Evolutionary conservation across 2,329 filamentous ascomycete genomes (phyloP), one percentile per base, ranked within the genome.

Genomic region (Esteya vermicola): DNA sequence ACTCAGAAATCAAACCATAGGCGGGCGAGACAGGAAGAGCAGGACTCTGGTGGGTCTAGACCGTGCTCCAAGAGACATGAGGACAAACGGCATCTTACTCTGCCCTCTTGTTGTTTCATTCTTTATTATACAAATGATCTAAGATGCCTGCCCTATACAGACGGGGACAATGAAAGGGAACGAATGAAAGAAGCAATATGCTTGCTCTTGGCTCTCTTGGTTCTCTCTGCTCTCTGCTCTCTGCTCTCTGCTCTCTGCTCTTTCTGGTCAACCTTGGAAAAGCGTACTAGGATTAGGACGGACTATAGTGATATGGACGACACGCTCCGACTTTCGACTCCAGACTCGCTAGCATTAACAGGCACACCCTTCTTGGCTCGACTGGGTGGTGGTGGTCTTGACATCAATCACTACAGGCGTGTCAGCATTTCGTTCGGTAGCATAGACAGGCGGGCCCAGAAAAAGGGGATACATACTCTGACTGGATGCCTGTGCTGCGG

Each of bases 331-430:
- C 8, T 18, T 18, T 18, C 3, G 3, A n/a, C 34, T 31, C n/a
- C n/a, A n/a, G n/a, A n/a, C n/a, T n/a, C n/a, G 26, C 47, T 49
- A 10, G n/a, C 10, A n/a, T 56, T 58, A 83, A 62, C 78, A 83
- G 36, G 75, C 65, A 58, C 82, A 88, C 43, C 79, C 77, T 45
- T 86, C 81, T 60, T 88, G 83, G 54, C 69, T 71, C 47, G 75
- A 64, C 44, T 76, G 73, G 50, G 74, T 70, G 41, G 74, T 74
- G 61, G 77, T 85, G 55, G 86, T 88, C 63, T 89, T 91, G 51
- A 93, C 85, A 63, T 93, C 85, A 56, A 93, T 93, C 83, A 91
- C 85, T 91, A 52, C 3, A n/a, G n/a, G n/a, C n/a, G n/a, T n/a
- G n/a, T n/a, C n/a, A n/a, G n/a, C n/a, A n/a, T 3, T 19, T 18